These are phyloP conservation scores for Teratosphaeria gauchensis DNA, from an alignment of 2,329 filamentous ascomycete species.

Conservation along the genomic window DNA sequence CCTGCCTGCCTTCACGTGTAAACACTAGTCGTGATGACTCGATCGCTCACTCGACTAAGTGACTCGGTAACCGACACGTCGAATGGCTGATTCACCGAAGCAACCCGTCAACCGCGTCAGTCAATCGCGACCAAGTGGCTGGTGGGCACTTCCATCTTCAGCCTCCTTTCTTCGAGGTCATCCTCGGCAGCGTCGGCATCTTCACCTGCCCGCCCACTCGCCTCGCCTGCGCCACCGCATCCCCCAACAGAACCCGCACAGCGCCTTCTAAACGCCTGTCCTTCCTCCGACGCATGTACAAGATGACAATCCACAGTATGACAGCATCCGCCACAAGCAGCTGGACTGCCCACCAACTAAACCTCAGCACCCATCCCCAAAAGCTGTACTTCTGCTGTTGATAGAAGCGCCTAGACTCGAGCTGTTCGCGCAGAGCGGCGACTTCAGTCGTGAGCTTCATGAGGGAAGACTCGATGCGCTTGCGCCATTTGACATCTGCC, in stretches of 20 bases:
- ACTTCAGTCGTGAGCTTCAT: slow-evolving; percentile 88
- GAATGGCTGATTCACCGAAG: no score
- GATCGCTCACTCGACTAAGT: no score
- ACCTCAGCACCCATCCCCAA: slow-evolving; percentile 61
- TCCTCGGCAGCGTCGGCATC: slow-evolving; percentile 20
- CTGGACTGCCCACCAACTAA: slow-evolving; percentile 59
- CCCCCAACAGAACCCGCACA: slow-evolving; percentile 53
- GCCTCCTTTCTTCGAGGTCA: background rate
- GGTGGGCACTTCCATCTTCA: background rate
- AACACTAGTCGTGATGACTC: background rate
- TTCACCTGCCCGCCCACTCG: slow-evolving; percentile 24
- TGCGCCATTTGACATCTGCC: slow-evolving; percentile 57
- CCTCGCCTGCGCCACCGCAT: slow-evolving; percentile 30
- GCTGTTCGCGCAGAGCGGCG: slow-evolving; percentile 82
- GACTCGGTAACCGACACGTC: no score
- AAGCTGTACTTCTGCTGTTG: slow-evolving; percentile 55
- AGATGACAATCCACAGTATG: slow-evolving; percentile 53
- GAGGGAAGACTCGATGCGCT: slow-evolving; percentile 72
- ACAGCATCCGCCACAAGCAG: slow-evolving; percentile 65
- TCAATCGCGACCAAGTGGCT: background rate
- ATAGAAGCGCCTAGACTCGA: slow-evolving; percentile 66
- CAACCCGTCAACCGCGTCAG: background rate
- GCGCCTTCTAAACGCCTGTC: slow-evolving; percentile 64
- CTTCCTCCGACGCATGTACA: slow-evolving; percentile 64
- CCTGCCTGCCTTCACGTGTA: background rate